Conservation (phyloP, 202 grass and related monocot species). For the Panicum hallii region DNA sequence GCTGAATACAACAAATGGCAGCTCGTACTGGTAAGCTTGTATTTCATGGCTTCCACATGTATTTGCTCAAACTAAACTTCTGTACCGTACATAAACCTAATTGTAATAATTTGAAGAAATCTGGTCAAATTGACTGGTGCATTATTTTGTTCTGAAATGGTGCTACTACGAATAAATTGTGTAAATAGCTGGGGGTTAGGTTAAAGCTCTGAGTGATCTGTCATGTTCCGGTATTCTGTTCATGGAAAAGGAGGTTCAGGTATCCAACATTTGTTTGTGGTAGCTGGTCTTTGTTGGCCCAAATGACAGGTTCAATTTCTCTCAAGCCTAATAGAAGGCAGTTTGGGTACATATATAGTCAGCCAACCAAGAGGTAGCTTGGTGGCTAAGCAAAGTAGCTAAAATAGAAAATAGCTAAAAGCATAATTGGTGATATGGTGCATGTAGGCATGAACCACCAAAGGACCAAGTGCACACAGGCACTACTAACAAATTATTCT, state of each 20-base stretch:
- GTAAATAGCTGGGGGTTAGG: no score
- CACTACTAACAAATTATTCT: no score
- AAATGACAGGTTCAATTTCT: no score
- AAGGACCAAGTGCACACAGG: no score
- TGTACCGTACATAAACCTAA: not conserved
- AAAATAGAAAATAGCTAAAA: no score
- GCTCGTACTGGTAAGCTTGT: not conserved
- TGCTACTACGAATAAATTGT: not conserved
- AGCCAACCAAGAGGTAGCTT: no score
- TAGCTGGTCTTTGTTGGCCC: not conserved
- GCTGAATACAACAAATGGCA: slow-evolving; percentile 36
- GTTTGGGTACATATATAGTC: no score
- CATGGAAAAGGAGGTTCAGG: not conserved
- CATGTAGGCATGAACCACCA: no score
- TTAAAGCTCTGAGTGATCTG: not conserved
- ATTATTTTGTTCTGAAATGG: not conserved
- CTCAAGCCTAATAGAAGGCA: no score
- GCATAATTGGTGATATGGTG: no score
- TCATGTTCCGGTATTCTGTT: not conserved
- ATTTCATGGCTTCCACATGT: not conserved
- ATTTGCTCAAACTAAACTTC: slow-evolving; percentile 3
- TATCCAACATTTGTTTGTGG: not conserved
- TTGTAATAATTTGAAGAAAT: slow-evolving; percentile 18
- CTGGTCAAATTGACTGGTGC: not conserved
- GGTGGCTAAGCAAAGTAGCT: no score